These are phyloP conservation scores for Phyllosticta paracitricarpa DNA, from an alignment of 2,329 filamentous ascomycete genomes.

Conservation along the genomic window DNA sequence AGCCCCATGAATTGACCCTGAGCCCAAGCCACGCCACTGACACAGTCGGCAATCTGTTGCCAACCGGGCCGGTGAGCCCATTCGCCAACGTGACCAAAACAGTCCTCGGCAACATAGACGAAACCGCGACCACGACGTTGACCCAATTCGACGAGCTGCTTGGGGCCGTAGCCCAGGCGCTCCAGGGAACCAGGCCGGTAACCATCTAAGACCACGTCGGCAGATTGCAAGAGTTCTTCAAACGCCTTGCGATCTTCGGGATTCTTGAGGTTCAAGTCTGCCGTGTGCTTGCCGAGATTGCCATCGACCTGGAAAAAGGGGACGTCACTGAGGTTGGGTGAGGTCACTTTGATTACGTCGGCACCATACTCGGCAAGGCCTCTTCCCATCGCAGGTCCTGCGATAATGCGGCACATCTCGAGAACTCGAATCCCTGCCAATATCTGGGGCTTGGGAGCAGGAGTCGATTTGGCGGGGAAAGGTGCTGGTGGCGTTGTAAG, in stretches of 20 bases:
- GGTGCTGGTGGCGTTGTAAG: slow-evolving; percentile 39
- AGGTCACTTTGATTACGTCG: slow-evolving; percentile 62
- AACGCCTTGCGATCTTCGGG: slow-evolving; percentile 45
- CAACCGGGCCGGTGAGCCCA: slow-evolving; percentile 58
- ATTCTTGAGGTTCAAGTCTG: slow-evolving; percentile 53
- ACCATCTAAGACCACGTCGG: slow-evolving; percentile 58
- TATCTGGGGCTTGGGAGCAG: slow-evolving; percentile 24
- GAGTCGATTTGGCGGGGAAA: slow-evolving; percentile 32
- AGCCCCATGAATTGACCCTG: slow-evolving; percentile 53
- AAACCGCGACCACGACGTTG: slow-evolving; percentile 49
- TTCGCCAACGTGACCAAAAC: slow-evolving; percentile 55
- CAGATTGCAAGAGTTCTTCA: slow-evolving; percentile 49
- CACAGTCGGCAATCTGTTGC: slow-evolving; percentile 64
- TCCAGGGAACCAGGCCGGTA: slow-evolving; percentile 58
- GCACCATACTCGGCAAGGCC: slow-evolving; percentile 68
- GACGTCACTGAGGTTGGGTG: slow-evolving; percentile 57
- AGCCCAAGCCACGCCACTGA: slow-evolving; percentile 50
- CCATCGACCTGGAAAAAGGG: slow-evolving; percentile 64
- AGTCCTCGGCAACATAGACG: slow-evolving; percentile 61
- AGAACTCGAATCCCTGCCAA: slow-evolving; percentile 59
- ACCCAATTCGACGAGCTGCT: slow-evolving; percentile 44
- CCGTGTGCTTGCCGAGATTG: slow-evolving; percentile 60
- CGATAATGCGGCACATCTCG: slow-evolving; percentile 66
- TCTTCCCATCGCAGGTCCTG: slow-evolving; percentile 61
- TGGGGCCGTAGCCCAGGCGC: slow-evolving; percentile 52